Base-by-base conservation (phyloP, 176 grass and related monocot species). In the Avena sativa region DNA sequence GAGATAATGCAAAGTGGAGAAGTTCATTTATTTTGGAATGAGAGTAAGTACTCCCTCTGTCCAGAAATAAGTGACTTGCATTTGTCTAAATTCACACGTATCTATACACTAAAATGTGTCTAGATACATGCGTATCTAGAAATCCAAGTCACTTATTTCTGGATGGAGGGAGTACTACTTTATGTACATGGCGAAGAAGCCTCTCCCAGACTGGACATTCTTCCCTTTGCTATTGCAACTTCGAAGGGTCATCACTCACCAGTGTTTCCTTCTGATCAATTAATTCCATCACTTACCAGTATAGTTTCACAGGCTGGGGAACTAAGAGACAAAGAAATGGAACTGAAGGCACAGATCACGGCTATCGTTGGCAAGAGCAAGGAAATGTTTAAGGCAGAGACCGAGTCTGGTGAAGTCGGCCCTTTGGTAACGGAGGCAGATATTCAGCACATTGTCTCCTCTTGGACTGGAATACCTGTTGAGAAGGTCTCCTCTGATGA, bases 391-490 rank as follows among this genome's bases (percentile, higher is more conserved):
- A 92, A 98, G 89, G 97, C 97, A 62, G 93, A 98, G 90, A 98
- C 70, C 32, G 97, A 96, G 82, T 82, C 92, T 4, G 93, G 92
- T 38, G 92, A 96, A 91, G 80, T 86, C 30, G 92, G 94, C 44
- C 97, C 97, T 12, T 30, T 94, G 60, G 97, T 99, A 40, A 90
- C 90, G 9, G 97, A 99, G 81, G 94, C 92, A 49, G 94, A 99
- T 71, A 99, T 99, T 47, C 97, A 99, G 56, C 97, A 99, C 73
- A 99, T 99, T 50, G 94, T 99, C 11, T 98, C 93, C 61, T 94
- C 93, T 25, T 98, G 93, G 94, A 98, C 94, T 70, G 92, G 97
- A 89, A 98, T 98, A 63, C 97, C 94, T 34, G 97, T 98, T 5
- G 97, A 98, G 71, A 98, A 96, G 86, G 97, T 98, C 20, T 98